phyloP scores from a whole-genome alignment of 1,284 basidiomycete genomes.

The Cutaneotrichosporon curvatum region DNA sequence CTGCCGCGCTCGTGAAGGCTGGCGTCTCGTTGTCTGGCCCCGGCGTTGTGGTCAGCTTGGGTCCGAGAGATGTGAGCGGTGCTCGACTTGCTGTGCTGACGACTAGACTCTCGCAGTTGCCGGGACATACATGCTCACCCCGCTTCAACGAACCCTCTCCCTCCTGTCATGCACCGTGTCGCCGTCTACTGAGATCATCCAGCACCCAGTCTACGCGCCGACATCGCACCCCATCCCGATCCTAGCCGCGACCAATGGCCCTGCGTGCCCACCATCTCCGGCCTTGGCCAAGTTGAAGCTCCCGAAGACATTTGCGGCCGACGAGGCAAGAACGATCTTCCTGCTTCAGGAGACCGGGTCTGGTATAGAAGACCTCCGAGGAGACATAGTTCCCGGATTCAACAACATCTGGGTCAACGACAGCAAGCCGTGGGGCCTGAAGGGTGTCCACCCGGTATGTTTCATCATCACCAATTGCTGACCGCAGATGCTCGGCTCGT shows the following conservation, averaged over 20 bases:
- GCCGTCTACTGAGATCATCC: constrained; percentile 47
- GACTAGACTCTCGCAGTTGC: constrained; percentile 28
- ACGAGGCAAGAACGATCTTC: constrained; percentile 22
- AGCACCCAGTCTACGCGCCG: constrained; percentile 47
- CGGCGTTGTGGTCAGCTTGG: constrained; percentile 32
- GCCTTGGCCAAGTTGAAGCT: constrained; percentile 2
- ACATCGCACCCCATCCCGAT: constrained; percentile 52
- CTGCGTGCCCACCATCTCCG: not conserved
- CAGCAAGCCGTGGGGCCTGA: constrained; percentile 47
- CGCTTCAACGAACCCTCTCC: constrained; percentile 25
- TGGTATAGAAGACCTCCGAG: constrained; percentile 37
- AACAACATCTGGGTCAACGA: constrained; percentile 40
- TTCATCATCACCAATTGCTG: not conserved
- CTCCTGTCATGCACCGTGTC: constrained; percentile 40
- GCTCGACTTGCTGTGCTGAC: not conserved
- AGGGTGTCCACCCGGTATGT: constrained; percentile 56
- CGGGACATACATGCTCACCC: constrained; percentile 35
- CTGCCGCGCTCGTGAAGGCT: constrained; percentile 11
- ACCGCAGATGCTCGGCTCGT: constrained; percentile 26
- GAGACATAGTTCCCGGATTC: constrained; percentile 41
- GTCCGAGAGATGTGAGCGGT: constrained; percentile 30
- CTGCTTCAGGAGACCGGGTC: constrained; percentile 34
- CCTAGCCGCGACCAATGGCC: constrained; percentile 38
- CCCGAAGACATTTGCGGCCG: constrained; percentile 16
- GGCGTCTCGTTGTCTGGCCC: constrained; percentile 19